Evolutionary conservation across 441 rosid species (phyloP).

Genomic region (Pelargonium myrrhifolium): DNA sequence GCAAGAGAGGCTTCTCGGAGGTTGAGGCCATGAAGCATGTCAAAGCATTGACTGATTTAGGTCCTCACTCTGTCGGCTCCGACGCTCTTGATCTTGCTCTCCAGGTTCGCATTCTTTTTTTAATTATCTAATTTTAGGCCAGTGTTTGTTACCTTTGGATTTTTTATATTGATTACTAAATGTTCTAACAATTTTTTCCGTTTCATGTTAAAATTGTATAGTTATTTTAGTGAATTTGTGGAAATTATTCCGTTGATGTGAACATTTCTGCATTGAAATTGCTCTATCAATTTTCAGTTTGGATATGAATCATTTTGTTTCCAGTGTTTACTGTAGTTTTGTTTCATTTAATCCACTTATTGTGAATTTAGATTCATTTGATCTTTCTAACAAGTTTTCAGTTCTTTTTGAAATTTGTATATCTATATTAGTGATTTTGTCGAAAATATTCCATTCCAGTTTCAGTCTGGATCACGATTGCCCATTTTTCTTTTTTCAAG

Average conservation of each 20-base stretch:
- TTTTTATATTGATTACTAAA: background rate
- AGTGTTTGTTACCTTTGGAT: background rate
- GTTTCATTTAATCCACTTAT: too few relatives aligned
- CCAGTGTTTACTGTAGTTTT: too few relatives aligned
- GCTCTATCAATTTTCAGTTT: too few relatives aligned
- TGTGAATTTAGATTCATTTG: too few relatives aligned
- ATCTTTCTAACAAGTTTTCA: too few relatives aligned
- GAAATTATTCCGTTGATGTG: too few relatives aligned
- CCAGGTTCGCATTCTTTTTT: slow-evolving; percentile 36
- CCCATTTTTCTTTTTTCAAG: background rate
- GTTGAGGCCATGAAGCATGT: slow-evolving; percentile 71
- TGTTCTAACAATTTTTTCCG: background rate
- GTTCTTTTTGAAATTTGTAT: too few relatives aligned
- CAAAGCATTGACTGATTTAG: slow-evolving; percentile 61
- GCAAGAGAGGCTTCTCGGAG: slow-evolving; percentile 91
- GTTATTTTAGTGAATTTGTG: too few relatives aligned
- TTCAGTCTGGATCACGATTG: too few relatives aligned
- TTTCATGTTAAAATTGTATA: background rate
- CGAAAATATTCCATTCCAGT: background rate
- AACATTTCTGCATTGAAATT: too few relatives aligned
- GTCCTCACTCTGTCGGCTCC: slow-evolving; percentile 84
- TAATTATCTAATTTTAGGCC: background rate
- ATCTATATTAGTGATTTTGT: too few relatives aligned
- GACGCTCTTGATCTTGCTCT: slow-evolving; percentile 62
- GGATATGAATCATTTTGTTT: too few relatives aligned